Percentiles rank a stretch among this genome's conserved stretches.
Conservation (phyloP, 495 filamentous ascomycete genomes). For the Elasticomyces elasticus region DNA sequence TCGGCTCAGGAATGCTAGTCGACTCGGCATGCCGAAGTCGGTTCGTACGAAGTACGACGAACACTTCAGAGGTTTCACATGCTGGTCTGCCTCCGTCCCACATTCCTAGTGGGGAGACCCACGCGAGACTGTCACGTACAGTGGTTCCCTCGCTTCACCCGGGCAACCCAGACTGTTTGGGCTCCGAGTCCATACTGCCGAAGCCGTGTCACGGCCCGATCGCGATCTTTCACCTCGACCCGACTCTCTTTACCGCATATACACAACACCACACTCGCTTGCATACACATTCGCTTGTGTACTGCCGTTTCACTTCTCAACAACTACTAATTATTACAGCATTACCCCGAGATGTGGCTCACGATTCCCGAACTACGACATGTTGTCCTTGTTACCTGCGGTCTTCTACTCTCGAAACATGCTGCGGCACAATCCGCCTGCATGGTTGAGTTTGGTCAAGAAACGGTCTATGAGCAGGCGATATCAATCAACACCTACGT, state of each 20-base stretch:
- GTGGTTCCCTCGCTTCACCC: not conserved
- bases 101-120: not conserved
- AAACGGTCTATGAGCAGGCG: constrained; percentile 6
- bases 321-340: not conserved
- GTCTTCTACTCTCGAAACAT: not conserved
- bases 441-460: not conserved
- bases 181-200: not conserved
- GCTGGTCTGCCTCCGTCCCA: no score
- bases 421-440: not conserved
- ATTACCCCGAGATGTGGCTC: not conserved
- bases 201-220: not conserved
- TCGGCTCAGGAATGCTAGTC: no score
- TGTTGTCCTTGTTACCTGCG: not conserved
- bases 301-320: constrained; percentile 12
- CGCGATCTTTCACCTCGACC: constrained; percentile 55
- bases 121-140: not conserved
- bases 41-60: no score
- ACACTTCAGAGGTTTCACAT: no score
- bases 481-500: constrained; percentile 10
- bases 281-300: constrained; percentile 36
- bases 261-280: constrained; percentile 23
- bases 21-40: no score
- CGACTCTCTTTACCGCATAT: constrained; percentile 41
- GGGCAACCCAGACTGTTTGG: not conserved
- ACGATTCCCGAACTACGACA: not conserved